Evolutionary conservation across 2,329 filamentous ascomycete species (phyloP).

Genomic region (Aspergillus piperis): DNA sequence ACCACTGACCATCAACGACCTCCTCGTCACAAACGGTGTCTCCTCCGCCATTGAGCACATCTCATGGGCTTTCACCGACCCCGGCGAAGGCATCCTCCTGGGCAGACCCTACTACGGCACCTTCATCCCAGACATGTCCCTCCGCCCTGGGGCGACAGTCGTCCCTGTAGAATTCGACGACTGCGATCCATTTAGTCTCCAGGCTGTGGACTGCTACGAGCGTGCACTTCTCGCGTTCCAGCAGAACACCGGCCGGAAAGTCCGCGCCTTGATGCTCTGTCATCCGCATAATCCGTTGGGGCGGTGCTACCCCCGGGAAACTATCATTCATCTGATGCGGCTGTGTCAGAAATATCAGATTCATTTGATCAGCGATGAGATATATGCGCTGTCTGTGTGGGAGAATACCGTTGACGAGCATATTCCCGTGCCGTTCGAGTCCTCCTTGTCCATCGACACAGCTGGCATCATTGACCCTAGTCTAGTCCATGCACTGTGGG

Average conservation of each 20-base stretch:
- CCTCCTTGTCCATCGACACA: slow-evolving; percentile 48
- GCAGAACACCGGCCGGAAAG: slow-evolving; percentile 39
- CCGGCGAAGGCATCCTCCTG: slow-evolving; percentile 38
- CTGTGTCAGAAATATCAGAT: slow-evolving; percentile 54
- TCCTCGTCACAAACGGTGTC: slow-evolving; percentile 39
- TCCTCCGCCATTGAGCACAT: slow-evolving; percentile 40
- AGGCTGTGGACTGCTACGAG: slow-evolving; percentile 50
- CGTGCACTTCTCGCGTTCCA: slow-evolving; percentile 41
- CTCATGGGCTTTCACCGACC: slow-evolving; percentile 35
- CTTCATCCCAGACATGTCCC: slow-evolving; percentile 50
- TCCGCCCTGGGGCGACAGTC: slow-evolving; percentile 46
- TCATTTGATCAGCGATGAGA: slow-evolving; percentile 60
- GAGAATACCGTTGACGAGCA: slow-evolving; percentile 24
- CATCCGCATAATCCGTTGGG: slow-evolving; percentile 57
- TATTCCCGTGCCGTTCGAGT: slow-evolving; percentile 42
- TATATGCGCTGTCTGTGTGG: slow-evolving; percentile 59
- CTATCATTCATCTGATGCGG: slow-evolving; percentile 47
- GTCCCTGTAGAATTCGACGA: slow-evolving; percentile 49
- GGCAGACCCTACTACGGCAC: slow-evolving; percentile 49
- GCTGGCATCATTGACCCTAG: slow-evolving; percentile 50
- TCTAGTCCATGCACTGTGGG: slow-evolving; percentile 55
- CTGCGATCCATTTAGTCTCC: slow-evolving; percentile 46
- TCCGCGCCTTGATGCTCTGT: slow-evolving; percentile 54
- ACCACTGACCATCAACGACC: slow-evolving; percentile 29
- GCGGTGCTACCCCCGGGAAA: slow-evolving; percentile 47